Evolutionary conservation across 805 yeast species (phyloP).

Genomic region (Yueomyces sinensis): DNA sequence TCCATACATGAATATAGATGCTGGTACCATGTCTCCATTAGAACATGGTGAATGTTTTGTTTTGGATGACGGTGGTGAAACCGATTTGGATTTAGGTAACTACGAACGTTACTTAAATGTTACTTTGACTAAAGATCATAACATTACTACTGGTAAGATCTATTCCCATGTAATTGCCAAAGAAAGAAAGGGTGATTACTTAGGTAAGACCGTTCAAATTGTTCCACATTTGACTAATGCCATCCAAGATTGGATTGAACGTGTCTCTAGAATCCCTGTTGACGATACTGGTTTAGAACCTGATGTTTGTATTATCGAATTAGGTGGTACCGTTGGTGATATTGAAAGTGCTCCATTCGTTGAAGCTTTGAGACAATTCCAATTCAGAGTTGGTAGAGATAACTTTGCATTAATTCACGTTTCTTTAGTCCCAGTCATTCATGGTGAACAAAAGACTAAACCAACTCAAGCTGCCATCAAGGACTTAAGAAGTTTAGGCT

Average conservation of each 20-base stretch:
- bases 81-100: conserved; percentile 94
- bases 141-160: conserved; percentile 96
- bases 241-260: conserved; percentile 97
- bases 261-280: conserved; percentile 83
- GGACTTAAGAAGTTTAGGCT: conserved; percentile 89
- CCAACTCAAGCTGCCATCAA: conserved; percentile 99
- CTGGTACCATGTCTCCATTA: conserved; percentile 98
- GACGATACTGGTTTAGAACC: conserved; percentile 82
- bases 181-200: conserved; percentile 93
- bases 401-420: conserved; percentile 95
- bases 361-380: conserved; percentile 97
- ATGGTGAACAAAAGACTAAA: conserved; percentile 97
- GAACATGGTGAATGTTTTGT: conserved; percentile 99
- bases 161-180: conserved; percentile 87
- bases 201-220: conserved; percentile 98
- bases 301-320: conserved; percentile 90
- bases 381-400: conserved; percentile 88
- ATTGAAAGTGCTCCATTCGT: conserved; percentile 98
- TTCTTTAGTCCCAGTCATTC: conserved; percentile 92
- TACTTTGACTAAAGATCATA: conserved; percentile 86
- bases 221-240: conserved; percentile 97
- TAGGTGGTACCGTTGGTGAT: conserved; percentile 99
- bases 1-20: conserved; percentile 98
- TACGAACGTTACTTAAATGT: conserved; percentile 94
- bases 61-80: conserved; percentile 97